phyloP scores from a whole-genome alignment of 2,329 filamentous ascomycete species.

The Trichothecium sympodiale region DNA sequence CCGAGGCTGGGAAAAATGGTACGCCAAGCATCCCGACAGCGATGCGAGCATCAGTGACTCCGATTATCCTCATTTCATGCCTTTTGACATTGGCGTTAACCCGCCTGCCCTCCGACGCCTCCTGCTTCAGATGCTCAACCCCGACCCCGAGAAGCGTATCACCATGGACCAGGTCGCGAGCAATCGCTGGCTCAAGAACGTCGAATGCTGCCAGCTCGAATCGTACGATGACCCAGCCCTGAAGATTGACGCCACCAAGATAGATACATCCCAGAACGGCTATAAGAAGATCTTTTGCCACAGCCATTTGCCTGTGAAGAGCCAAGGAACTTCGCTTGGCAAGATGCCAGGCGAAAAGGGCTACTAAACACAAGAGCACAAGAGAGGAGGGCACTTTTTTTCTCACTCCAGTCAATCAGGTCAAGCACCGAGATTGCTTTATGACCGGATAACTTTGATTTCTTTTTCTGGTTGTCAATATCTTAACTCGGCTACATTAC shows the following conservation, averaged over 20 bases:
- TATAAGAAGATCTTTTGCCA: slow-evolving; percentile 46
- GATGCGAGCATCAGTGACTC: slow-evolving; percentile 36
- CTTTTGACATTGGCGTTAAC: slow-evolving; percentile 54
- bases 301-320: slow-evolving; percentile 42
- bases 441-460: too few relatives aligned
- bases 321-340: slow-evolving; percentile 33
- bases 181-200: slow-evolving; percentile 60
- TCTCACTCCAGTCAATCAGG: too few relatives aligned
- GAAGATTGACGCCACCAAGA: slow-evolving; percentile 51
- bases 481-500: too few relatives aligned
- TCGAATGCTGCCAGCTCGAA: slow-evolving; percentile 72
- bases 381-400: too few relatives aligned
- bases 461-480: too few relatives aligned
- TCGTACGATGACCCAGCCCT: slow-evolving; percentile 53
- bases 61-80: slow-evolving; percentile 53
- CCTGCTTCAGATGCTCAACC: slow-evolving; percentile 73
- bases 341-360: slow-evolving; percentile 46
- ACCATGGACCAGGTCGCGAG: slow-evolving; percentile 57
- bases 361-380: slow-evolving; percentile 24
- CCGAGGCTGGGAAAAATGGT: slow-evolving; percentile 58
- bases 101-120: slow-evolving; percentile 59
- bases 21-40: slow-evolving; percentile 36
- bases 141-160: slow-evolving; percentile 59
- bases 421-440: too few relatives aligned
- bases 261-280: slow-evolving; percentile 29